phyloP scores from a whole-genome alignment of 2,329 filamentous ascomycete genomes.

The Pseudovirgaria hyperparasitica region DNA sequence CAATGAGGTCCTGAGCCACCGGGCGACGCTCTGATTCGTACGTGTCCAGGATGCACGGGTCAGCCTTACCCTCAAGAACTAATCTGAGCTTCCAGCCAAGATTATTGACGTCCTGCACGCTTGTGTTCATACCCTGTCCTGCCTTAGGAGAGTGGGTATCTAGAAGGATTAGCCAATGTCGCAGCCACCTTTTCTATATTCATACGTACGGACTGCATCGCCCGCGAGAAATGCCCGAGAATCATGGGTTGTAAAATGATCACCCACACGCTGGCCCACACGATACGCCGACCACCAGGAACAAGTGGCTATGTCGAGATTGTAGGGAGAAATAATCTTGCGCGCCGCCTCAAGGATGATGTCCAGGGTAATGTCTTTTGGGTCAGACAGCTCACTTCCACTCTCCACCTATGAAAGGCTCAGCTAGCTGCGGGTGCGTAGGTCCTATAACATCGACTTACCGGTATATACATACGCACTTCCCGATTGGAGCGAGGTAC shows the following conservation, averaged over 20 bases:
- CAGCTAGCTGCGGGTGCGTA: conserved; percentile 6
- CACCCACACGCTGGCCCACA: conserved; percentile 54
- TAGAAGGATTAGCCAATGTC: neutral
- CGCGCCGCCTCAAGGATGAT: conserved; percentile 54
- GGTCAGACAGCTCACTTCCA: conserved; percentile 49
- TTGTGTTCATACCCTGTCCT: conserved; percentile 61
- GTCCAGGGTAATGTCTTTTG: conserved; percentile 48
- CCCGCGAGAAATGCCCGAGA: conserved; percentile 57
- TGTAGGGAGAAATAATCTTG: conserved; percentile 53
- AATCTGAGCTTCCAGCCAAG: conserved; percentile 44
- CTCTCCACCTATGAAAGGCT: conserved; percentile 38
- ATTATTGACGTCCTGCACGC: conserved; percentile 54
- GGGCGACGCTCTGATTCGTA: conserved; percentile 42
- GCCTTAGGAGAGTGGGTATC: conserved; percentile 43
- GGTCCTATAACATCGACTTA: conserved; percentile 38
- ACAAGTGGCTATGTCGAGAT: conserved; percentile 51
- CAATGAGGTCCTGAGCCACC: no score
- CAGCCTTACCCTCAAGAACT: conserved; percentile 31
- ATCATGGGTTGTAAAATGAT: conserved; percentile 38
- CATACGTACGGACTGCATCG: conserved; percentile 49
- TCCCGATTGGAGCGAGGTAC: conserved; percentile 50
- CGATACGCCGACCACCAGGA: conserved; percentile 70
- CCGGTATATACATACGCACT: conserved; percentile 56
- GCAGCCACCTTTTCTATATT: no score
- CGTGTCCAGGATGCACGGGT: conserved; percentile 34